phyloP scores from a whole-genome alignment of 768 basidiomycete genomes.

The Rhodocollybia butyracea region DNA sequence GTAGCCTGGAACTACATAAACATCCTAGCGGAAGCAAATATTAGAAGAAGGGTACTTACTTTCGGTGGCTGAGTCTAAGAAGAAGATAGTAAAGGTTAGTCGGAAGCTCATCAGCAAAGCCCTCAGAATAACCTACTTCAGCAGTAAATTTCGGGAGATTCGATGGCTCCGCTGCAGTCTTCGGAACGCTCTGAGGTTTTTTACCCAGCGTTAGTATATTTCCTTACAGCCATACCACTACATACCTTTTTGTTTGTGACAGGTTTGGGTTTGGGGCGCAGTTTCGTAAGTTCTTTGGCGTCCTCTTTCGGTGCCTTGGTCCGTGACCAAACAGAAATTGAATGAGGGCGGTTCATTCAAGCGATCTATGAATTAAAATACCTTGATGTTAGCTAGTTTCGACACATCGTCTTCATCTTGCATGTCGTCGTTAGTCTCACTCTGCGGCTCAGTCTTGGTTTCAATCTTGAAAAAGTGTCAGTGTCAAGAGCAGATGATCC shows the following conservation, averaged over 20 bases:
- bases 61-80: neutral
- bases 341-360: neutral
- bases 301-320: neutral
- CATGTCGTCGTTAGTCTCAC: neutral
- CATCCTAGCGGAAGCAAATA: neutral
- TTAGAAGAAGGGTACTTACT: neutral
- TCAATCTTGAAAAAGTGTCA: neutral
- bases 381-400: neutral
- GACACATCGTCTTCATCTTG: neutral
- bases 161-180: neutral
- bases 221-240: no score
- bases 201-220: neutral
- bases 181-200: neutral
- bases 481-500: neutral
- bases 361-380: neutral
- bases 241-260: neutral
- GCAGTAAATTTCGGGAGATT: neutral
- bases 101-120: neutral
- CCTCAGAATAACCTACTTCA: neutral
- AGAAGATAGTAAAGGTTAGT: neutral
- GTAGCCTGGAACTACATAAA: conserved; percentile 1
- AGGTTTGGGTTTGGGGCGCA: neutral
- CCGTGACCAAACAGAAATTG: neutral
- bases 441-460: neutral
- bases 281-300: neutral